Percentiles rank a stretch among this genome's conserved stretches.
Conservation (phyloP, 2,329 filamentous ascomycete genomes). For the Cladophialophora immunda region DNA sequence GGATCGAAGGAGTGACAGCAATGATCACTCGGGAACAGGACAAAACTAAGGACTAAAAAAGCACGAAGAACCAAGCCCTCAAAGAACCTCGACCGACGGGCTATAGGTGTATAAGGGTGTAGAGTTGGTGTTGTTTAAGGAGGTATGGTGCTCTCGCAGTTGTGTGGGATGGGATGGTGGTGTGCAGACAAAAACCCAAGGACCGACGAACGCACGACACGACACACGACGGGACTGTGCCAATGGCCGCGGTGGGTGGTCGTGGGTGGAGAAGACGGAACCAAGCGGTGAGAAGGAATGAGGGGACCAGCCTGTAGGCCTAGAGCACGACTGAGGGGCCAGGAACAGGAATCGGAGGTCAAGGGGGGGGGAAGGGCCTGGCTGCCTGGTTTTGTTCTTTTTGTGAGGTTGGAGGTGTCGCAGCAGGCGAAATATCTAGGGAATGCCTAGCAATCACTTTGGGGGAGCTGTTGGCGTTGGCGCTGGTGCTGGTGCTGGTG, state of each 20-base stretch:
- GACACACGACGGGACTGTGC: not conserved
- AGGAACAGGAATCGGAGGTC: conserved; percentile 18
- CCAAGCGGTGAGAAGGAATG: conserved; percentile 22
- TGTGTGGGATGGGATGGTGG: conserved; percentile 15
- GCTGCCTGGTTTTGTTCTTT: not conserved
- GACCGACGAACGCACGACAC: conserved; percentile 6
- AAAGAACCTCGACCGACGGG: conserved; percentile 5
- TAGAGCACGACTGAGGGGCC: conserved; percentile 6
- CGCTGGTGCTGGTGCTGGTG: not conserved
- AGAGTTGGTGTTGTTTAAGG: conserved; percentile 12
- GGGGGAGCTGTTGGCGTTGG: not conserved
- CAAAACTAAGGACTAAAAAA: conserved; percentile 13
- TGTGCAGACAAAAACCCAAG: conserved; percentile 21
- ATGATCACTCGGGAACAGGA: conserved; percentile 13
- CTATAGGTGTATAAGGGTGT: conserved; percentile 26
- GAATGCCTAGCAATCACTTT: too few species aligned
- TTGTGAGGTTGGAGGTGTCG: conserved; percentile 13
- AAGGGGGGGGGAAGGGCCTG: not conserved
- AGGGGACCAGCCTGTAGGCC: conserved; percentile 11
- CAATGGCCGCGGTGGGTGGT: not conserved
- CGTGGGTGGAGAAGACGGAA: conserved; percentile 14
- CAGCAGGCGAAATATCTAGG: conserved; percentile 18
- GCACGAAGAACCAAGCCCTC: conserved; percentile 9
- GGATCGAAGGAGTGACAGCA: conserved; percentile 33
- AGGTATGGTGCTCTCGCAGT: conserved; percentile 9